phyloP scores from a whole-genome alignment of 1,139 yeast genomes.

The Kazachstania sp. region DNA sequence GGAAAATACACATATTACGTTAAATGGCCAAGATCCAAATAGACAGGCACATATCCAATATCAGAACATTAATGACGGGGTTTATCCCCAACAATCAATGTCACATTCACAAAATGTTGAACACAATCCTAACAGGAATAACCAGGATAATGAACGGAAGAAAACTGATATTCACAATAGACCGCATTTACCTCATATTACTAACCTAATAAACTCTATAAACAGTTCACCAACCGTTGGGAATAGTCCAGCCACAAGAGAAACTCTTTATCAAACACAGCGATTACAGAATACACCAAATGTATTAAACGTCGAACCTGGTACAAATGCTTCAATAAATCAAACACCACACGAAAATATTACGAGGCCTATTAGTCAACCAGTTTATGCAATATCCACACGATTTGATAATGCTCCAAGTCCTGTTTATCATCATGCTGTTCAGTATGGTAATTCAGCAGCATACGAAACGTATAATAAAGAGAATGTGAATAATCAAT shows the following conservation, averaged over 20 bases:
- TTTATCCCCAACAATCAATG: not conserved
- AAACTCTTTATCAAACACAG: not conserved
- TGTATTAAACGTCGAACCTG: not conserved
- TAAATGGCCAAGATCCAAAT: not conserved
- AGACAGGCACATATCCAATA: not conserved
- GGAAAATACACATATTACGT: not conserved
- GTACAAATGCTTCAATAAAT: not conserved
- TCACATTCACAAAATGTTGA: not conserved
- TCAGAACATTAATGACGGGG: not conserved
- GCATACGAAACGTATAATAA: not conserved
- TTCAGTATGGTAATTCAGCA: not conserved
- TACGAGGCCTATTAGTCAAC: not conserved
- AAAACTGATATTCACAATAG: not conserved
- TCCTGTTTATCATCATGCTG: not conserved
- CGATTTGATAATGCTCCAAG: not conserved
- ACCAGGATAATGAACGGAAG: not conserved
- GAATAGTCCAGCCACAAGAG: not conserved
- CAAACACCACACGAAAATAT: not conserved
- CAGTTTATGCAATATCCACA: not conserved
- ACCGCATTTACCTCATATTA: slow-evolving; percentile 1
- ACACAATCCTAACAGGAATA: not conserved
- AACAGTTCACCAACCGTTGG: not conserved
- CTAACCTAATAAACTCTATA: not conserved
- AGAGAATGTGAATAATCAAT: not conserved
- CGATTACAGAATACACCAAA: not conserved